These are phyloP conservation scores for Ascoidea tarda DNA, from an alignment of 805 yeast genomes.

Conservation along the genomic window DNA sequence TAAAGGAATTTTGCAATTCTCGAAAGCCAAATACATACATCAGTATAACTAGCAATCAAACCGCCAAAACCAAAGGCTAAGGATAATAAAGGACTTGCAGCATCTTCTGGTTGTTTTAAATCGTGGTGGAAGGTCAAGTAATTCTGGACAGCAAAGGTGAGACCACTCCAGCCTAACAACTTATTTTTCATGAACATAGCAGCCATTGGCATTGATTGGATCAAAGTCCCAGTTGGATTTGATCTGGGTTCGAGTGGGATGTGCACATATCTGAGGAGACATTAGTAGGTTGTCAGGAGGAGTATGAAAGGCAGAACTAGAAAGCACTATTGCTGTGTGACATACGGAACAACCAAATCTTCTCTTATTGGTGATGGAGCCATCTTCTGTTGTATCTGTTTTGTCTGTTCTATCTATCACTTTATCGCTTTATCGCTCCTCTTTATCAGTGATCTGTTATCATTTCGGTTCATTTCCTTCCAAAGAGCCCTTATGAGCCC, in stretches of 20 bases:
- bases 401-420: too few species aligned
- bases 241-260: conserved; percentile 30
- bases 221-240: conserved; percentile 29
- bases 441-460: too few species aligned
- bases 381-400: not conserved
- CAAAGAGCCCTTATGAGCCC: too few species aligned
- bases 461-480: too few species aligned
- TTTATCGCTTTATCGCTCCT: too few species aligned
- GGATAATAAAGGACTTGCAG: not conserved
- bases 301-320: not conserved
- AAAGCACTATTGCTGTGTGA: conserved; percentile 2
- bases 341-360: not conserved
- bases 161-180: conserved; percentile 38
- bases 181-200: conserved; percentile 49
- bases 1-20: not conserved
- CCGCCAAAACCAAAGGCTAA: not conserved
- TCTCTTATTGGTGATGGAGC: not conserved
- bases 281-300: not conserved
- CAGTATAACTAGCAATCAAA: not conserved
- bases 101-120: not conserved
- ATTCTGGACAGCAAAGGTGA: conserved; percentile 36
- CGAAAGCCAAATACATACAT: not conserved
- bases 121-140: conserved; percentile 18
- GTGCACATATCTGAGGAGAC: conserved; percentile 24
- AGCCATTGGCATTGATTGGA: conserved; percentile 46